Percentiles rank a stretch among this genome's conserved stretches.
Conservation (phyloP, 148 eudicot genomes). For the Camellia granthamiana region DNA sequence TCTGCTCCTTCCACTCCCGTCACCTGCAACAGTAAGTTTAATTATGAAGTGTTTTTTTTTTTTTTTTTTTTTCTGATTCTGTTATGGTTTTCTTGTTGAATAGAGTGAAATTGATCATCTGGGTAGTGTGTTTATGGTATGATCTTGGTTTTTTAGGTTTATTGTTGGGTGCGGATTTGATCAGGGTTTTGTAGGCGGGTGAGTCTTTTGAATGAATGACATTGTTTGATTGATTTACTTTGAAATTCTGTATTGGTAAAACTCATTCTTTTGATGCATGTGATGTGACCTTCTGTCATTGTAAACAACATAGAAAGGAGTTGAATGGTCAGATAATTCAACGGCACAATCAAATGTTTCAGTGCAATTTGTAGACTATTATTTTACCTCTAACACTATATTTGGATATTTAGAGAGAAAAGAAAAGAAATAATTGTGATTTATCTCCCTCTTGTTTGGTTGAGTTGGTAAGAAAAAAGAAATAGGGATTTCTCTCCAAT, state of each 20-base stretch:
- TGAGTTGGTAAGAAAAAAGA: no score
- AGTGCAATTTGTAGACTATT: neutral
- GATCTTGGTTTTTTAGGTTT: neutral
- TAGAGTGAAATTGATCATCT: neutral
- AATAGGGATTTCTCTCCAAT: no score
- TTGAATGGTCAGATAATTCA: neutral
- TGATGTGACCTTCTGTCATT: neutral
- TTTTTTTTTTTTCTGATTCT: neutral
- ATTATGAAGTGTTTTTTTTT: neutral
- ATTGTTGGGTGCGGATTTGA: neutral
- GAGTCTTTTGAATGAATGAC: neutral
- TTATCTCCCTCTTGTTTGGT: no score
- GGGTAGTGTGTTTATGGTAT: neutral
- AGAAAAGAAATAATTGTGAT: no score
- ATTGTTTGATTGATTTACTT: neutral
- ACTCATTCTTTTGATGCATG: neutral
- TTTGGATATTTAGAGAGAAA: no score
- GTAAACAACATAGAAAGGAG: no score
- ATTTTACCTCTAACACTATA: neutral
- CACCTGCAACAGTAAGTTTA: slow-evolving; percentile 69
- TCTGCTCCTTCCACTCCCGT: slow-evolving; percentile 86
- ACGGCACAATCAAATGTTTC: neutral
- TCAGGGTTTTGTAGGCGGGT: neutral
- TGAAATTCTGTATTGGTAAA: neutral
- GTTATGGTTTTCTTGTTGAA: slow-evolving; percentile 1